Evolutionary conservation across 441 rosid genomes (phyloP).

Genomic region (Populus hybrid): DNA sequence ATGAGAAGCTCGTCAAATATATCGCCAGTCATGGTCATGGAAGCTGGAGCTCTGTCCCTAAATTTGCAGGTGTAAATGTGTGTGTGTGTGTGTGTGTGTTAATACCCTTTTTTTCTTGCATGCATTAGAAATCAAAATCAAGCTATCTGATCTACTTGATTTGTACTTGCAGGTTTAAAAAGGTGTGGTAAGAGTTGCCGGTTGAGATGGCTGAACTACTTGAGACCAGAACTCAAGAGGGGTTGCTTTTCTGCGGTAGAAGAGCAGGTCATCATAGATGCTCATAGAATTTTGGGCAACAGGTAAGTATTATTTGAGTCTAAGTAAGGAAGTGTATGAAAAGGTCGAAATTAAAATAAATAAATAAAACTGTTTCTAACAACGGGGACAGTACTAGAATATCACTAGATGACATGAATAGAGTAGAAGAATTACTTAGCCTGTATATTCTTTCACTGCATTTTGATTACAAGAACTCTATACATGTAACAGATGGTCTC

Average conservation of each 20-base stretch:
- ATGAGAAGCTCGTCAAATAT: constrained; percentile 57
- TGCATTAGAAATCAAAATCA: background rate
- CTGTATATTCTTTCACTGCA: background rate
- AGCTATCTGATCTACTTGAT: background rate
- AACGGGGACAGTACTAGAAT: background rate
- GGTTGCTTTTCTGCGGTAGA: constrained; percentile 57
- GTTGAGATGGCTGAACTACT: constrained; percentile 71
- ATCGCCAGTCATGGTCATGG: constrained; percentile 64
- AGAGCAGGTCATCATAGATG: constrained; percentile 64
- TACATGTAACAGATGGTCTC: constrained; percentile 54
- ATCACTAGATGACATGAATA: no score
- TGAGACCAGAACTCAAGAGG: constrained; percentile 61
- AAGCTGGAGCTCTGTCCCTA: constrained; percentile 75
- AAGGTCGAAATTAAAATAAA: no score
- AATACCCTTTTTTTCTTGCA: background rate
- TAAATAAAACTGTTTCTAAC: background rate
- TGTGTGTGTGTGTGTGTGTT: no score
- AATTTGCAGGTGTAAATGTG: constrained; percentile 44
- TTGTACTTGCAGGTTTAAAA: constrained; percentile 44
- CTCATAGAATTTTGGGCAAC: constrained; percentile 73
- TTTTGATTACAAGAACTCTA: background rate
- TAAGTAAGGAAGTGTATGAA: background rate
- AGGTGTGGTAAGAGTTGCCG: constrained; percentile 82
- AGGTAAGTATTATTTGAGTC: constrained; percentile 22
- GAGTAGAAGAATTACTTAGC: no score